Conservation (phyloP, 139 green algal species). For the Micractinium sp. region DNA sequence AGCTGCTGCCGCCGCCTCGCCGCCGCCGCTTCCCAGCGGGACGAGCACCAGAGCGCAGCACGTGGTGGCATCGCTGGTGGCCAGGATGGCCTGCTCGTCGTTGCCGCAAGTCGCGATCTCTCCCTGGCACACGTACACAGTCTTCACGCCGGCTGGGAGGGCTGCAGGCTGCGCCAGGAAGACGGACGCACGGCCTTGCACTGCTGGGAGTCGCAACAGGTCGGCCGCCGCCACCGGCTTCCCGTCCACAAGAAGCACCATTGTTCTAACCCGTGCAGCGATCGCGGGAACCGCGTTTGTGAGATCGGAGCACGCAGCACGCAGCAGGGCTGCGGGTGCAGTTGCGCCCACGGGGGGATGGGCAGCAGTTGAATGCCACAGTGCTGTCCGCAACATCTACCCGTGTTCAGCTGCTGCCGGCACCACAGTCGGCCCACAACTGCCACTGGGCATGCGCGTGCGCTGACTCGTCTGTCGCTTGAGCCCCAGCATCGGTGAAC, state of each 20-base stretch:
- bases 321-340: not conserved
- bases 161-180: slow-evolving; percentile 1
- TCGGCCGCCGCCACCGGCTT: not conserved
- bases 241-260: not conserved
- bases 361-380: too few species aligned
- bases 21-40: not conserved
- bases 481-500: not conserved
- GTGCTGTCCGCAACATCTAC: too few species aligned
- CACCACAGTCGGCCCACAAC: too few species aligned
- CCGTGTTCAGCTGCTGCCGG: too few species aligned
- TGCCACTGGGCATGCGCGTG: too few species aligned
- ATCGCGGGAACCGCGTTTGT: too few species aligned
- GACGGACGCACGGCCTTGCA: not conserved
- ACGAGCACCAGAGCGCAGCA: slow-evolving; percentile 1
- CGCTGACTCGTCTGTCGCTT: not conserved
- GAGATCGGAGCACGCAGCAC: too few species aligned
- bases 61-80: slow-evolving; percentile 32
- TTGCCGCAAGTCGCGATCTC: not conserved
- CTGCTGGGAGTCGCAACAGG: not conserved
- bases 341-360: too few species aligned
- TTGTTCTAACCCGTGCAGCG: not conserved
- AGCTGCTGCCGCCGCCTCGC: not conserved
- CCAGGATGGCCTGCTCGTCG: not conserved
- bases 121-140: slow-evolving; percentile 8
- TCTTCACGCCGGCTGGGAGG: not conserved